phyloP scores from a whole-genome alignment of 441 rosid species.

The Aquilaria agallochum region DNA sequence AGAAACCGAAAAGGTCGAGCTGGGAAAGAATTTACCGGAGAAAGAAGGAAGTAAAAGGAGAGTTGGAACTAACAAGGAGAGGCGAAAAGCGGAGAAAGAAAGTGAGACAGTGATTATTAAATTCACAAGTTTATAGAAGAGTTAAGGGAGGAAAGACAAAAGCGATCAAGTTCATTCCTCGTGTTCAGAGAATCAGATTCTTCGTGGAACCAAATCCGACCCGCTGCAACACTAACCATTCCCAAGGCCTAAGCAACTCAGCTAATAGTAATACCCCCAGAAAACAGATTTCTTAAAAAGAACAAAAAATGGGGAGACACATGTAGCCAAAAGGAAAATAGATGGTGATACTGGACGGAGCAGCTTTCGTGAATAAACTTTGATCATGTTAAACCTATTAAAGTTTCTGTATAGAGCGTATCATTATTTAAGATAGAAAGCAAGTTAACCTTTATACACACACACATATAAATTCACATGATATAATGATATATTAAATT shows the following conservation, averaged over 20 bases:
- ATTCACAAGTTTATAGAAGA: neutral
- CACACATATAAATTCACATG: too few species aligned
- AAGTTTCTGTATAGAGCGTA: too few species aligned
- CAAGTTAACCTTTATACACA: too few species aligned
- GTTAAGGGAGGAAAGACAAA: conserved; percentile 13
- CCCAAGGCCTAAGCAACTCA: too few species aligned
- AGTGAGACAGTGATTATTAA: neutral
- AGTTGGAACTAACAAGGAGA: neutral
- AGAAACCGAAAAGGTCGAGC: too few species aligned
- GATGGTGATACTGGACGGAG: neutral
- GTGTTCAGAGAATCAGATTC: conserved; percentile 56
- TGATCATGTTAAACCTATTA: too few species aligned
- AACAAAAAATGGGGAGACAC: conserved; percentile 13
- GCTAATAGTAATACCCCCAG: too few species aligned
- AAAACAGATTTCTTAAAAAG: conserved; percentile 13
- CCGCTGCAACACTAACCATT: too few species aligned
- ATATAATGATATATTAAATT: too few species aligned
- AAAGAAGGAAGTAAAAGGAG: conserved; percentile 9
- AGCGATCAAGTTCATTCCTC: conserved; percentile 51
- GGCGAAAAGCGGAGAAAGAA: conserved; percentile 8
- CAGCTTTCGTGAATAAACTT: too few species aligned
- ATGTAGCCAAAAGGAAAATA: neutral
- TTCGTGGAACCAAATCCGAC: conserved; percentile 19
- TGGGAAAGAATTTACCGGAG: neutral
- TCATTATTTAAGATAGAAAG: too few species aligned